Evolutionary conservation across 2,329 filamentous ascomycete species (phyloP).

Genomic region (Aspergillus felis): DNA sequence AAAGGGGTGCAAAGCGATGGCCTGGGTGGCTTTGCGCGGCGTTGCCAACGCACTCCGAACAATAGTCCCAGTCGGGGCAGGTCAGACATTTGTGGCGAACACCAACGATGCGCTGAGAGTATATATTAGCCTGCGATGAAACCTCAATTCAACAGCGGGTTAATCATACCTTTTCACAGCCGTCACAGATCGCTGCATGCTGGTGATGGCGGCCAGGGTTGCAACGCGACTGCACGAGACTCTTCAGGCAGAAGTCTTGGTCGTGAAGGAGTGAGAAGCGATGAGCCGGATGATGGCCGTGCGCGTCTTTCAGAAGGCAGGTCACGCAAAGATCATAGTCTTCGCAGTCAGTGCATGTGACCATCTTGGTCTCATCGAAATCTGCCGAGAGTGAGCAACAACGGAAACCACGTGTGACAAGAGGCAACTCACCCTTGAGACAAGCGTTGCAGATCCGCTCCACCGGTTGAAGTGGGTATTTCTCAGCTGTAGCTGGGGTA

Average conservation of each 20-base stretch:
- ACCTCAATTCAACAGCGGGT: not conserved
- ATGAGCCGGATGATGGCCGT: slow-evolving; percentile 90
- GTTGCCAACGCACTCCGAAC: slow-evolving; percentile 66
- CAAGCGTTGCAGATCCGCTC: slow-evolving; percentile 61
- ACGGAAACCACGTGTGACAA: not conserved
- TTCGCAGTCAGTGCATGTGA: slow-evolving; percentile 78
- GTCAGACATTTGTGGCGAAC: slow-evolving; percentile 94
- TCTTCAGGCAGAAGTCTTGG: slow-evolving; percentile 56
- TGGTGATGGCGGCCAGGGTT: slow-evolving; percentile 72
- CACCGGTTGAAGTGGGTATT: not conserved
- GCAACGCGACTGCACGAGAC: slow-evolving; percentile 64
- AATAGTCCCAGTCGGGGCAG: slow-evolving; percentile 98
- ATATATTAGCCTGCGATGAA: slow-evolving; percentile 14
- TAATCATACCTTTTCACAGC: slow-evolving; percentile 67
- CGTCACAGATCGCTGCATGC: slow-evolving; percentile 91
- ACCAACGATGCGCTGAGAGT: slow-evolving; percentile 67
- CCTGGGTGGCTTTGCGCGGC: slow-evolving; percentile 68
- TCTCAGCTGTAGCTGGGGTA: slow-evolving; percentile 15
- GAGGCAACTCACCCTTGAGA: slow-evolving; percentile 51
- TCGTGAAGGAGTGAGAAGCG: slow-evolving; percentile 59
- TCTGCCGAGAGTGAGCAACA: slow-evolving; percentile 44
- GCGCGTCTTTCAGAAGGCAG: slow-evolving; percentile 71
- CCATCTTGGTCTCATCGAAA: slow-evolving; percentile 71
- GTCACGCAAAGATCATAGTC: slow-evolving; percentile 88
- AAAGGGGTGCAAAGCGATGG: slow-evolving; percentile 87